Base-by-base conservation (phyloP, 352 stramenopile genomes). In the Globisporangium rhizosaccharum region DNA sequence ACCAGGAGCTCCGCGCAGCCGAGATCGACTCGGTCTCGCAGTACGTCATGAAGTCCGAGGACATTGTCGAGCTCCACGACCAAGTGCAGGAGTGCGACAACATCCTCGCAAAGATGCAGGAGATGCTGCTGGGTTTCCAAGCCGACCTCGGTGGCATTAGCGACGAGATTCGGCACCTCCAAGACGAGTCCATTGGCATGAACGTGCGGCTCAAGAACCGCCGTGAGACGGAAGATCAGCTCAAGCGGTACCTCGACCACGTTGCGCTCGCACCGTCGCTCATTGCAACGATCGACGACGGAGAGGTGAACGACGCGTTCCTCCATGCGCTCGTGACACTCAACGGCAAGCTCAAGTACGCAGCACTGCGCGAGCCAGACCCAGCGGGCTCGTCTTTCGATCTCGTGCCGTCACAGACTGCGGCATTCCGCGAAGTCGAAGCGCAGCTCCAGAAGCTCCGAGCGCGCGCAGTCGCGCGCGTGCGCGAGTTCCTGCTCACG, bases 41-140 rank as follows among this genome's bases (percentile, higher is more conserved):
- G 63, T 97, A 96, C 67, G 85, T 97, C 15, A 65, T 88, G 57
- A 88, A 96, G 61, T 81, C 87, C 39, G 73, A 73, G n/a, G 83
- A 97, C 68, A 95, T 98, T 62, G 82, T 90, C 25, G 79, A 88
- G 57, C 70, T 98, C 49, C 90, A 97, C 60, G 79, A 94, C 53
- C 86, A 99, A 65, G 92, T 99, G 48, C 88, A 98, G 63, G 84
- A 91, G 53, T 99, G 96, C 73, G 97, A 99, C 76, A 89, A 93
- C 65, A 94, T 99, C 59, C 82, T 99, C 47, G 91, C 88, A 20
- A 87, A 90, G 48, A 96, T 99, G 86, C 96, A 99, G 68, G 96
- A 98, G 79, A 97, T 99, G 90, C 71, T 99, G 42, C 71, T 98
- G 25, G 96, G 96, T 9, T 99, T 99, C 74, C 96, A 99, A 77